Evolutionary conservation across 257 asterid species (phyloP).

Genomic region (Solanum ossicruentum): DNA sequence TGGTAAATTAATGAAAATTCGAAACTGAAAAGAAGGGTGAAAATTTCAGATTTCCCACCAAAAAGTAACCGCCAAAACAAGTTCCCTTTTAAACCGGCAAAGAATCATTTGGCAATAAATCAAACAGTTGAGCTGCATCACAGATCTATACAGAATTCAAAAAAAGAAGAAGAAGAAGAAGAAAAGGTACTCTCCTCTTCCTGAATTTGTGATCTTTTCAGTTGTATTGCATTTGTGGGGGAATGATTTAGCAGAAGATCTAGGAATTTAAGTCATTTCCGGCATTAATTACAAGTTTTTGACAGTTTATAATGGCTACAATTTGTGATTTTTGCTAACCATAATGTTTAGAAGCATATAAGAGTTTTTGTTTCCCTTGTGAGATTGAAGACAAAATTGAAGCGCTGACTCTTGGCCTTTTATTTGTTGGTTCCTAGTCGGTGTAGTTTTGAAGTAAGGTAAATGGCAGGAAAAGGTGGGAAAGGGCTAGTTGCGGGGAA

Average conservation of each 20-base stretch:
- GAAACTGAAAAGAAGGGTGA: neutral
- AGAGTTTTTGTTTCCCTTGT: neutral
- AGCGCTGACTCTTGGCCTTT: neutral
- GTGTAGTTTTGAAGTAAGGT: neutral
- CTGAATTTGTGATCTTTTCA: neutral
- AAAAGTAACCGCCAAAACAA: neutral
- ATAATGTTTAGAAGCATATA: neutral
- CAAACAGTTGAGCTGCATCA: neutral
- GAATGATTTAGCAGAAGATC: neutral
- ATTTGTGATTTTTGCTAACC: neutral
- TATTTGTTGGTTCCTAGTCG: neutral
- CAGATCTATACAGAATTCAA: neutral
- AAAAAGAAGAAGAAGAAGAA: neutral
- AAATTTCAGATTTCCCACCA: neutral
- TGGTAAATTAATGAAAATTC: neutral
- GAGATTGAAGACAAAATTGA: neutral
- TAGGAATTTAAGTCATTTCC: neutral
- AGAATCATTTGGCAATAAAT: neutral
- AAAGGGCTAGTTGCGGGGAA: conserved; percentile 94
- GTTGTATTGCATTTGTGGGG: neutral
- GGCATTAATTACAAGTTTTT: neutral
- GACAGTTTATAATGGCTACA: neutral
- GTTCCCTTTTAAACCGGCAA: neutral
- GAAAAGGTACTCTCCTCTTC: neutral
- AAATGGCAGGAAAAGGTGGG: conserved; percentile 97